These are phyloP conservation scores for Talaromyces sp. DNA, from an alignment of 2,329 filamentous ascomycete species.

Conservation along the genomic window DNA sequence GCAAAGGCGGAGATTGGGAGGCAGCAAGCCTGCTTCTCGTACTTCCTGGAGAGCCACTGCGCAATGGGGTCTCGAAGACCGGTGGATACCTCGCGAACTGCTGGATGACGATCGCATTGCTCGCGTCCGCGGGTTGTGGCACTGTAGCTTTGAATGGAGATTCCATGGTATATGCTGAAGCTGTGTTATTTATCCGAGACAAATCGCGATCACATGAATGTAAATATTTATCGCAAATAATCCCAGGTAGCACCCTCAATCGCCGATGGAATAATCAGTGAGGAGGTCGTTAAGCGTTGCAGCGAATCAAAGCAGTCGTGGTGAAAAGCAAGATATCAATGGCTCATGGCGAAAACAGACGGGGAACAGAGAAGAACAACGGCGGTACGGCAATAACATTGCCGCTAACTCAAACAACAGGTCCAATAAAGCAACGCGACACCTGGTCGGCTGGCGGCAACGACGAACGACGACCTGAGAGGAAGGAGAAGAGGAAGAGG, in stretches of 20 bases:
- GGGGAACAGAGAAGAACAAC: background rate
- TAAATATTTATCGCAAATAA: background rate
- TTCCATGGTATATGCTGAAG: conserved; percentile 29
- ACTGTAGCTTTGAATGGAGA: conserved; percentile 28
- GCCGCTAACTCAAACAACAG: conserved; percentile 1
- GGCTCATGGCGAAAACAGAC: background rate
- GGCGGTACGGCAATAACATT: background rate
- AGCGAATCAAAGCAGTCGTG: background rate
- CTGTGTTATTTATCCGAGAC: background rate
- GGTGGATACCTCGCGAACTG: conserved; percentile 40
- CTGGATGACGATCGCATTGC: conserved; percentile 33
- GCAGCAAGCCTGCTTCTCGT: conserved; percentile 31
- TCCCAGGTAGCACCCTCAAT: background rate
- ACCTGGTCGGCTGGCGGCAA: background rate
- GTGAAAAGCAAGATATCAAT: background rate
- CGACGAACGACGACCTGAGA: background rate
- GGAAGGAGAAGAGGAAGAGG: background rate
- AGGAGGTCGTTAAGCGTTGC: background rate
- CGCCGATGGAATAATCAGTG: background rate
- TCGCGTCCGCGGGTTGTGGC: conserved; percentile 29
- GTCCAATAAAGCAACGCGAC: background rate
- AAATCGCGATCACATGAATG: background rate
- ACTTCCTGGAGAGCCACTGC: conserved; percentile 37
- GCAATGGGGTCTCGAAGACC: conserved; percentile 34
- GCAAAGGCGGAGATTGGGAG: conserved; percentile 36